Evolutionary conservation across 2,329 filamentous ascomycete species (phyloP).

Genomic region (Xylariaceae sp.): DNA sequence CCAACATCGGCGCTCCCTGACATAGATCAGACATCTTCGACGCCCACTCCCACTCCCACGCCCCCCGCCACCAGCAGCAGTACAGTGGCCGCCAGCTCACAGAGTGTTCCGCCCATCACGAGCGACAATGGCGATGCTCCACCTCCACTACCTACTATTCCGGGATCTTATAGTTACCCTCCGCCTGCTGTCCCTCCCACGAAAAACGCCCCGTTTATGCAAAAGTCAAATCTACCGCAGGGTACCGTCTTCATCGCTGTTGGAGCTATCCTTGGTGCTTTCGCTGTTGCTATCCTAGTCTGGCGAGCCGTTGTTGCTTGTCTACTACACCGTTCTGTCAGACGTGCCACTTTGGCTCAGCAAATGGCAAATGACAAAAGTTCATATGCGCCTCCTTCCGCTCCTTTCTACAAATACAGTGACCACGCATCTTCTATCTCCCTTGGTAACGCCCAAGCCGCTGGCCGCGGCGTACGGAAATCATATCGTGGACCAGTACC

Average conservation of each 20-base stretch:
- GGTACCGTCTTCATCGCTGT: conserved; percentile 97
- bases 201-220: conserved; percentile 87
- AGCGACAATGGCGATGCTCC: conserved; percentile 12
- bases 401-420: conserved; percentile 70
- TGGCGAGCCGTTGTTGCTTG: conserved; percentile 91
- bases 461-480: conserved; percentile 60
- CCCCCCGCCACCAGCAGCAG: conserved; percentile 23
- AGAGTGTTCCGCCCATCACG: conserved; percentile 24
- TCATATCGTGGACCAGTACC: conserved; percentile 59
- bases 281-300: conserved; percentile 79
- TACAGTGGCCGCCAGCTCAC: no score
- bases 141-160: conserved; percentile 57
- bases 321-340: conserved; percentile 89
- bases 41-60: conserved; percentile 26
- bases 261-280: conserved; percentile 83
- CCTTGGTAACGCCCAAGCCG: conserved; percentile 52
- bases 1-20: conserved; percentile 19
- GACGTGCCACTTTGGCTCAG: conserved; percentile 80
- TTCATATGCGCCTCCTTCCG: conserved; percentile 62
- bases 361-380: conserved; percentile 74
- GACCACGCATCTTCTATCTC: conserved; percentile 64
- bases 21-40: conserved; percentile 24
- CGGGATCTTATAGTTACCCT: conserved; percentile 69
- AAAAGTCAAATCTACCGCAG: conserved; percentile 82
- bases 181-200: conserved; percentile 82